Conservation (phyloP, 345 rosid species). For the Bruguiera gymnorhiza region DNA sequence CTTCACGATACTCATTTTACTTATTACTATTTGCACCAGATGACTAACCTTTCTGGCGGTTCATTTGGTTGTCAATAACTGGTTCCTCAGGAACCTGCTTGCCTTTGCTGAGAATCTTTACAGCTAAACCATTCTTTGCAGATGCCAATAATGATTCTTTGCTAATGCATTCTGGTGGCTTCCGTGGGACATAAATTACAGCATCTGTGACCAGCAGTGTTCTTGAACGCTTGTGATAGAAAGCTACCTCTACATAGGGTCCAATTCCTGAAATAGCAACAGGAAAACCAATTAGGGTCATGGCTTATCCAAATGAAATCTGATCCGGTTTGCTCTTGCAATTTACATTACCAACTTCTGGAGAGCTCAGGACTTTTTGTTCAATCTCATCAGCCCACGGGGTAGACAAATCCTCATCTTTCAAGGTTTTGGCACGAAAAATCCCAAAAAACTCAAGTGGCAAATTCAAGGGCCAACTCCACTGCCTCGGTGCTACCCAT, state of each 20-base stretch:
- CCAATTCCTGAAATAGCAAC: constrained; percentile 63
- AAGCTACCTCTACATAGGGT: constrained; percentile 90
- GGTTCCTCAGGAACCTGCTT: constrained; percentile 79
- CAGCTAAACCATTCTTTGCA: constrained; percentile 91
- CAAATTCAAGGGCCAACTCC: constrained; percentile 97
- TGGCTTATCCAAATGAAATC: constrained; percentile 3
- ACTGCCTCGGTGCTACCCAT: constrained; percentile 98
- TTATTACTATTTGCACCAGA: constrained; percentile 1
- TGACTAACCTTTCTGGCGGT: constrained; percentile 67
- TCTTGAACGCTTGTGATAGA: constrained; percentile 82
- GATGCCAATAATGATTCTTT: constrained; percentile 75
- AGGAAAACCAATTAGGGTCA: neutral
- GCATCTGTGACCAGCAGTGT: constrained; percentile 87
- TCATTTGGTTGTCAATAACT: constrained; percentile 62
- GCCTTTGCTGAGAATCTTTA: constrained; percentile 88
- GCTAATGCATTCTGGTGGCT: constrained; percentile 80
- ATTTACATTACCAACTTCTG: constrained; percentile 79
- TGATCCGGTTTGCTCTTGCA: neutral
- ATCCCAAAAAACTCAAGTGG: constrained; percentile 94
- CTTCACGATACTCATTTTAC: neutral
- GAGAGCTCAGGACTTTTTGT: constrained; percentile 87
- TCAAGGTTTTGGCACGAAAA: constrained; percentile 72
- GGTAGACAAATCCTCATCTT: constrained; percentile 64
- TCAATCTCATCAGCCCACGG: constrained; percentile 94
- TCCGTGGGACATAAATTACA: constrained; percentile 73